Evolutionary conservation across 331 rosid genomes (phyloP), one percentile per base, ranked within the genome.

Genomic region (Stylosanthes scabra): DNA sequence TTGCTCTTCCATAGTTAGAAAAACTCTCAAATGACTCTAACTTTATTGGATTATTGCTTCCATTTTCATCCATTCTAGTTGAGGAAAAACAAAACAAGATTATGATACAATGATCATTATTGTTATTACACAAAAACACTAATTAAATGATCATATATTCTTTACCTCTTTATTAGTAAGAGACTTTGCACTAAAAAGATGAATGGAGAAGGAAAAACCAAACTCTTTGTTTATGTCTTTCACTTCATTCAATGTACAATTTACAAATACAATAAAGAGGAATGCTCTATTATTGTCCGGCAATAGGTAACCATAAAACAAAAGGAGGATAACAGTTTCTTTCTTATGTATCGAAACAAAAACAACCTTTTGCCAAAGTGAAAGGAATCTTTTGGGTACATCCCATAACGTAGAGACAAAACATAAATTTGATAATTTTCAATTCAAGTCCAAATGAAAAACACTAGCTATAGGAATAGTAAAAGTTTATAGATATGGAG

Each of bases 1-100:
- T 61, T 5, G 97, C 97, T 41, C 56, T 72, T 0, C 56, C 76
- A 7, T 88, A 91, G 12, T 72, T 81, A 11, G 78, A 58, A 59
- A 80, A 47, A 50, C 78, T 85, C 60, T 74, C 58, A 57, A 91
- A 91, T 5, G 85, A 82, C 65, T 82, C 56, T 47, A 88, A 69
- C 55, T 84, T 90, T n/a, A 9, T 65, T 10, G 44, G 3, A 45
- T 9, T 61, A 34, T 34, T 34, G 39, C 6, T 34, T 2, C 5
- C 68, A 8, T 76, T 68, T 13, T 14, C 75, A 45, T 72, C 82
- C 83, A 66, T 79, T 34, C 74, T 67, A n/a, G 6, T 34, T 34
- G 20, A 7, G 15, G 63, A 51, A 51, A 51, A n/a, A 50, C 3
- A 12, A 49, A 49, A n/a, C 0, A 2, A 51, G 6, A 20, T 6